Evolutionary conservation across 108 stramenopile species (phyloP).

Genomic region (Hondaea fermentalgiana): DNA sequence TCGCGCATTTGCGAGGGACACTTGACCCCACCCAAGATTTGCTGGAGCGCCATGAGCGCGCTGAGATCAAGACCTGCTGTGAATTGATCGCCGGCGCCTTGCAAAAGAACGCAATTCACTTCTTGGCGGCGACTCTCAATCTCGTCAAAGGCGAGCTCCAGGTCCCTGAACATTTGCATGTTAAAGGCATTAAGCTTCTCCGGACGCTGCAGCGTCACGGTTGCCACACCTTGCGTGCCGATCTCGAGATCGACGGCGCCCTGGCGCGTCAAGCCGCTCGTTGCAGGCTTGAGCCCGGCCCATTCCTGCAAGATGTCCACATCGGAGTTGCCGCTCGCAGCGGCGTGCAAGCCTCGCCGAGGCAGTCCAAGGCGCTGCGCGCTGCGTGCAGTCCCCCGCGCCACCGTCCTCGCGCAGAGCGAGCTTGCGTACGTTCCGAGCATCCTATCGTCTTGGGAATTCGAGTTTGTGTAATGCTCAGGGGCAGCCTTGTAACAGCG

Average conservation of each 20-base stretch:
- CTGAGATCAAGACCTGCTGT: not conserved
- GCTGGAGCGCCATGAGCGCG: not conserved
- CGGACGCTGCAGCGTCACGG: constrained; percentile 3
- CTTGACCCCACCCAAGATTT: not conserved
- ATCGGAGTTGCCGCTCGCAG: not conserved
- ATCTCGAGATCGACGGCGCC: not conserved
- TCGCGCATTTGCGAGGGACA: not conserved
- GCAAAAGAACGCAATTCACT: not conserved
- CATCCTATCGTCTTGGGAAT: no score
- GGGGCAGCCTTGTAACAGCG: no score
- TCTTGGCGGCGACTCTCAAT: not conserved
- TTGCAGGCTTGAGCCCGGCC: not conserved
- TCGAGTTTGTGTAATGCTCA: no score
- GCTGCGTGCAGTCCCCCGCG: no score
- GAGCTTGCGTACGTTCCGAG: no score
- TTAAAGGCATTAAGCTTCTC: constrained; percentile 19
- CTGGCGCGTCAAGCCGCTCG: not conserved
- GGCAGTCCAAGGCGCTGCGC: no score
- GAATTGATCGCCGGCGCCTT: not conserved
- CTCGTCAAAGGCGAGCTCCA: not conserved
- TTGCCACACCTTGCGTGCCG: not conserved
- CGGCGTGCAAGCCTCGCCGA: not conserved
- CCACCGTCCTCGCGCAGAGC: no score
- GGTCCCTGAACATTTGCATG: not conserved
- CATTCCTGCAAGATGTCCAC: not conserved